Evolutionary conservation across 805 yeast species (phyloP).

Genomic region (Scheffersomyces ergatensis): DNA sequence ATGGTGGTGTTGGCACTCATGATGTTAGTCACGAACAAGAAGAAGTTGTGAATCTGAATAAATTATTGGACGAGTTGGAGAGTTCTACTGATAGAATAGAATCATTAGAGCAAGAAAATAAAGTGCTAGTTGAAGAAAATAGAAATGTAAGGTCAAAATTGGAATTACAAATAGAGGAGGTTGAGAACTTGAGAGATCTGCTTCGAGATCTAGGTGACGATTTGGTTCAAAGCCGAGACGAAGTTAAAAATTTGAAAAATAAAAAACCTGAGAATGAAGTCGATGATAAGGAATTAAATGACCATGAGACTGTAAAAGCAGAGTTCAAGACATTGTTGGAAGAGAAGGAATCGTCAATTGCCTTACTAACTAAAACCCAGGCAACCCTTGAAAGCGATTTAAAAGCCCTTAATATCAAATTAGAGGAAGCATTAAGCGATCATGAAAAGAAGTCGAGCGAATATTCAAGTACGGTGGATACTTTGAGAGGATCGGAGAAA

Average conservation of each 20-base stretch:
- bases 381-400: conserved; percentile 1
- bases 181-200: conserved; percentile 73
- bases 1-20: neutral
- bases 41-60: conserved; percentile 7
- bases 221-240: conserved; percentile 66
- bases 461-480: conserved; percentile 3
- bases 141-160: conserved; percentile 23
- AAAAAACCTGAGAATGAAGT: conserved; percentile 46
- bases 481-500: conserved; percentile 8
- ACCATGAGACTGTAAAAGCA: neutral
- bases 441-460: conserved; percentile 9
- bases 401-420: neutral
- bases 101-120: conserved; percentile 11
- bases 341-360: neutral
- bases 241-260: conserved; percentile 36
- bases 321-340: neutral
- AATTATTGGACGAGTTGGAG: conserved; percentile 1
- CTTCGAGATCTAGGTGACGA: conserved; percentile 75
- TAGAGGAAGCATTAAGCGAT: conserved; percentile 2
- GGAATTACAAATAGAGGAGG: conserved; percentile 53
- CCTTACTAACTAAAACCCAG: neutral
- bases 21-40: neutral
- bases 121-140: conserved; percentile 14
- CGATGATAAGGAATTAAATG: conserved; percentile 37
- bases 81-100: conserved; percentile 9